phyloP scores from a whole-genome alignment of 2,329 filamentous ascomycete genomes.

The Colletotrichum siamense region DNA sequence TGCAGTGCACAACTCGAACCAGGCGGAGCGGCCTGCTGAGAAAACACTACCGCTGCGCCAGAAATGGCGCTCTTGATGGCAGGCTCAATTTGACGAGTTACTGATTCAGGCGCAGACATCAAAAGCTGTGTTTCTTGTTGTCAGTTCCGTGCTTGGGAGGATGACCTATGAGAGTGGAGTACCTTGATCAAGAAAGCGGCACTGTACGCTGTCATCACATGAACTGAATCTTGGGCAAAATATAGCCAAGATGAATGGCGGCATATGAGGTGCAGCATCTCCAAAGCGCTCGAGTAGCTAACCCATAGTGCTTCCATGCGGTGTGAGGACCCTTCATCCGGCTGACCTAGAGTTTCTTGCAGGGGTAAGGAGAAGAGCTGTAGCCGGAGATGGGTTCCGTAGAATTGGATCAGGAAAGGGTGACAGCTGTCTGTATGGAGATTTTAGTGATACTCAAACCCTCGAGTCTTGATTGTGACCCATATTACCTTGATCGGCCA shows the following conservation, averaged over 20 bases:
- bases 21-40: constrained; percentile 30
- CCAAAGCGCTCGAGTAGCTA: constrained; percentile 33
- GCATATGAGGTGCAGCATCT: constrained; percentile 36
- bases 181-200: constrained; percentile 44
- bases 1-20: constrained; percentile 35
- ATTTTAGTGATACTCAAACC: not conserved
- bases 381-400: constrained; percentile 41
- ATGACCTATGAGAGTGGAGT: not conserved
- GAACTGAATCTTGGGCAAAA: constrained; percentile 45
- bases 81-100: not conserved
- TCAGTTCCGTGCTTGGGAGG: not conserved
- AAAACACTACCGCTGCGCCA: constrained; percentile 27
- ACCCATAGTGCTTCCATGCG: constrained; percentile 36
- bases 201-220: constrained; percentile 47
- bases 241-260: constrained; percentile 35
- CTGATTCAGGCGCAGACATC: not conserved
- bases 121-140: not conserved
- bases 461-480: too few species aligned
- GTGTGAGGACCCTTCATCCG: constrained; percentile 24
- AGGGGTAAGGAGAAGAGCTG: constrained; percentile 40
- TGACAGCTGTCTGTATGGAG: constrained; percentile 29
- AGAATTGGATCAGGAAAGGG: constrained; percentile 41
- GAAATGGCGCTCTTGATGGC: constrained; percentile 21
- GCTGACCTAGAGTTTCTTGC: constrained; percentile 33
- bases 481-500: not conserved